Base-by-base conservation (phyloP, 2,329 filamentous ascomycete genomes). In the Mariannaea sp. region DNA sequence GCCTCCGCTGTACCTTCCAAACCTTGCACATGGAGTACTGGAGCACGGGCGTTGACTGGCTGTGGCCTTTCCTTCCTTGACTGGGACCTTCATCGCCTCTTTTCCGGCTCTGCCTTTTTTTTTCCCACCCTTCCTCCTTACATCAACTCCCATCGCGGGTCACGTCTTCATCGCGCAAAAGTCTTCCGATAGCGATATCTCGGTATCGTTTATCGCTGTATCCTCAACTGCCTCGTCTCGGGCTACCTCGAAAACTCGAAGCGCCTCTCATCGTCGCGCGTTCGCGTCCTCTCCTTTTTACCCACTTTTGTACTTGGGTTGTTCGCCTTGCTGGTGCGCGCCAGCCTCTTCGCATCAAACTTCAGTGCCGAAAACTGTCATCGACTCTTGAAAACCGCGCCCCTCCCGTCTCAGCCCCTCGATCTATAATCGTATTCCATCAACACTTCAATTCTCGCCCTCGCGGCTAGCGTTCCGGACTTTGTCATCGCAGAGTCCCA, bases 81-180 rank as follows among this genome's bases (percentile, higher is more conserved):
- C 46, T 42, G 58, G 29, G 55, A 45, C 45, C 54, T 64, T 59
- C 65, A 66, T 67, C 62, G 49, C 56, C 55, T 50, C 60, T 60
- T 60, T 57, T 61, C 58, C 57, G 60, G 58, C 52, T 59, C 59
- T 50, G 49, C 42, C 48, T 60, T 62, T 65, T 66, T n/a, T 64
- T 63, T 59, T 60, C 50, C 57, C 59, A 60, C 57, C 61, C 59
- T 64, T 65, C 57, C 62, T 57, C 55, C 59, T 64, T 63, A 62
- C 58, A 62, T 64, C 65, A 66, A 65, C 65, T 65, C 46, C 48
- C 62, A 54, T 58, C 55, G 46, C 59, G 59, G 54, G 53, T 50
- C 57, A 54, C 54, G 41, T 49, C 55, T 24, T 43, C 50, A 47
- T 57, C 52, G 47, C 48, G 46, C 33, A 33, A 26, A 51, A 47